Evolutionary conservation across 1,284 basidiomycete species (phyloP).

Genomic region (Polyporus tsugae): DNA sequence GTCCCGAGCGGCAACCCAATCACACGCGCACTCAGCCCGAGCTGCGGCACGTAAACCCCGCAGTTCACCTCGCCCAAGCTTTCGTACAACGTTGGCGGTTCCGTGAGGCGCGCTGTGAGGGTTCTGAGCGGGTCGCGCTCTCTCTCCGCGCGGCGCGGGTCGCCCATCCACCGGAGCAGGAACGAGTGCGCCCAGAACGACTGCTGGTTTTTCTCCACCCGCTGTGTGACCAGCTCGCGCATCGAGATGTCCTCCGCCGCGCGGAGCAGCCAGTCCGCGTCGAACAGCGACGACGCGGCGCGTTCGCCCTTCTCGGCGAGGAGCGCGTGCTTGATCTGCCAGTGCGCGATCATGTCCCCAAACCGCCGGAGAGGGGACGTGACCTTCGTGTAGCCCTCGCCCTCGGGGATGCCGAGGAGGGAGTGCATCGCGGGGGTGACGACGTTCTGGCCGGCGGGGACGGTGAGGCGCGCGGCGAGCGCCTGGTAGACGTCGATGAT

Average conservation of each 20-base stretch:
- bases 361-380: conserved; percentile 93
- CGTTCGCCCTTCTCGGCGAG: conserved; percentile 43
- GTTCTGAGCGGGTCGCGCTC: conserved; percentile 44
- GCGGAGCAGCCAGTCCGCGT: conserved; percentile 48
- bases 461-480: conserved; percentile 44
- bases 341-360: conserved; percentile 87
- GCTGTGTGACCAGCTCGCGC: conserved; percentile 42
- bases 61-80: conserved; percentile 8
- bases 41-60: conserved; percentile 28
- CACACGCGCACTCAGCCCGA: conserved; percentile 32
- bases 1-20: neutral
- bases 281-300: conserved; percentile 48
- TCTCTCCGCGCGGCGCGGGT: conserved; percentile 36
- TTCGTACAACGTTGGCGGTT: conserved; percentile 9
- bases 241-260: conserved; percentile 34
- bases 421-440: conserved; percentile 72
- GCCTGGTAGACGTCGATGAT: conserved; percentile 49
- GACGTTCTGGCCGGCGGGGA: conserved; percentile 53
- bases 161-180: conserved; percentile 42
- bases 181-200: conserved; percentile 45
- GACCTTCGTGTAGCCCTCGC: conserved; percentile 83
- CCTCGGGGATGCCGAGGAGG: conserved; percentile 71
- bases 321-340: conserved; percentile 92
- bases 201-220: conserved; percentile 42
- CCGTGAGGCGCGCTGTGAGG: conserved; percentile 31